phyloP scores from a whole-genome alignment of 2,329 filamentous ascomycete genomes.

The Aspergillus novoparasiticus region DNA sequence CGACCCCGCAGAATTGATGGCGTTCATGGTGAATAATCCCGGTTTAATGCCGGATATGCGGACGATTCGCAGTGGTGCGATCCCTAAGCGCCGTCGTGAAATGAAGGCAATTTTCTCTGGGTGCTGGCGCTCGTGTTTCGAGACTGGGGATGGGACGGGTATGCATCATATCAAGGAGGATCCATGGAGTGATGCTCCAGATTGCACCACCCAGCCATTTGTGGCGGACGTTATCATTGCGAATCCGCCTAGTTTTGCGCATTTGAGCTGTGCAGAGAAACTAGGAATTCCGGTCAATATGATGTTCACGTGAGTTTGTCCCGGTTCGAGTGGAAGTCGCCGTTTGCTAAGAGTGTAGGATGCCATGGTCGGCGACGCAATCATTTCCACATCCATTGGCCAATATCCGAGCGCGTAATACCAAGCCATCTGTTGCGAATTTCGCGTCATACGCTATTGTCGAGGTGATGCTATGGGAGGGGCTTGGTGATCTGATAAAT shows the following conservation, averaged over 20 bases:
- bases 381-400: constrained; percentile 85
- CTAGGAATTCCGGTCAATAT: constrained; percentile 76
- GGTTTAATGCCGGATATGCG: constrained; percentile 83
- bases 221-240: constrained; percentile 88
- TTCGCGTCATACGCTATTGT: constrained; percentile 82
- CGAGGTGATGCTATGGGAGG: constrained; percentile 93
- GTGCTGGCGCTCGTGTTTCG: constrained; percentile 84
- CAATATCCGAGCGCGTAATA: constrained; percentile 75
- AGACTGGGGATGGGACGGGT: constrained; percentile 68
- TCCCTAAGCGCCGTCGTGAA: constrained; percentile 71
- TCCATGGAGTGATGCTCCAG: constrained; percentile 34
- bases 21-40: constrained; percentile 89
- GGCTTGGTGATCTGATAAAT: constrained; percentile 88
- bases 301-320: constrained; percentile 76
- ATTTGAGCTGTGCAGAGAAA: constrained; percentile 78
- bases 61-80: constrained; percentile 73
- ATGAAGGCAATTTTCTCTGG: constrained; percentile 80
- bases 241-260: constrained; percentile 77
- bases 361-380: constrained; percentile 88
- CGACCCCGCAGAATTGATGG: constrained; percentile 75
- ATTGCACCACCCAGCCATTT: constrained; percentile 63
- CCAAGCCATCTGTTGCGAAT: constrained; percentile 75
- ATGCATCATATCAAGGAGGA: constrained; percentile 56
- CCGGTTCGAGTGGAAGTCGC: not conserved
- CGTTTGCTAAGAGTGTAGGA: constrained; percentile 47